These are phyloP conservation scores for Fusarium udum DNA, from an alignment of 2,329 filamentous ascomycete species.

Conservation along the genomic window DNA sequence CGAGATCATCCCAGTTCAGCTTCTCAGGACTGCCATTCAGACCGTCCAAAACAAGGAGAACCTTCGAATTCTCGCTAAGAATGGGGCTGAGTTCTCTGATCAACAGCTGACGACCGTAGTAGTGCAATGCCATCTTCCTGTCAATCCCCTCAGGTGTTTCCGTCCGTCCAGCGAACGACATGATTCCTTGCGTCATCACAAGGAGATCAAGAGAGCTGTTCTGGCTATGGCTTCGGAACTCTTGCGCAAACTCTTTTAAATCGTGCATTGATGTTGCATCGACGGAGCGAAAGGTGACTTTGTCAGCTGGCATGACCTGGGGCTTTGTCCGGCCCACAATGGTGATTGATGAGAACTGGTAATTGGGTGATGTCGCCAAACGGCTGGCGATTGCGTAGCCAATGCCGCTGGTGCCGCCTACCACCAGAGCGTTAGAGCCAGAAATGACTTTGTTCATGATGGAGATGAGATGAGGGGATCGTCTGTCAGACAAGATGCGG, in stretches of 20 bases:
- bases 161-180: slow-evolving; percentile 47
- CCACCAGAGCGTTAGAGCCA: slow-evolving; percentile 43
- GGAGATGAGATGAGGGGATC: neutral
- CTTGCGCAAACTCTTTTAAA: slow-evolving; percentile 46
- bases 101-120: slow-evolving; percentile 56
- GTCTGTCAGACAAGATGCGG: neutral
- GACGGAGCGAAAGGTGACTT: slow-evolving; percentile 45
- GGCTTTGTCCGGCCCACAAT: slow-evolving; percentile 48
- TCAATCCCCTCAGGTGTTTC: slow-evolving; percentile 57
- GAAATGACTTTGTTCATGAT: neutral
- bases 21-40: slow-evolving; percentile 43
- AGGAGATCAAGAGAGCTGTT: slow-evolving; percentile 48
- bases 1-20: slow-evolving; percentile 53
- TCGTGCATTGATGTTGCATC: slow-evolving; percentile 48
- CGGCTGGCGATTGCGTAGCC: slow-evolving; percentile 50
- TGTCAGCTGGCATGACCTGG: slow-evolving; percentile 40
- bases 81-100: slow-evolving; percentile 52
- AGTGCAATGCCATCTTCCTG: slow-evolving; percentile 55
- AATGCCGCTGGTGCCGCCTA: slow-evolving; percentile 49
- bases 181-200: slow-evolving; percentile 51
- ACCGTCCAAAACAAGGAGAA: slow-evolving; percentile 52
- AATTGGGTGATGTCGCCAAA: slow-evolving; percentile 39
- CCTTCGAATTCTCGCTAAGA: slow-evolving; percentile 47
- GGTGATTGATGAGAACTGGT: slow-evolving; percentile 40
- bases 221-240: slow-evolving; percentile 23